Percentiles rank a stretch among this genome's conserved stretches.
Conservation (phyloP, 108 stramenopile genomes). For the Stephanodiscus minutulus region DNA sequence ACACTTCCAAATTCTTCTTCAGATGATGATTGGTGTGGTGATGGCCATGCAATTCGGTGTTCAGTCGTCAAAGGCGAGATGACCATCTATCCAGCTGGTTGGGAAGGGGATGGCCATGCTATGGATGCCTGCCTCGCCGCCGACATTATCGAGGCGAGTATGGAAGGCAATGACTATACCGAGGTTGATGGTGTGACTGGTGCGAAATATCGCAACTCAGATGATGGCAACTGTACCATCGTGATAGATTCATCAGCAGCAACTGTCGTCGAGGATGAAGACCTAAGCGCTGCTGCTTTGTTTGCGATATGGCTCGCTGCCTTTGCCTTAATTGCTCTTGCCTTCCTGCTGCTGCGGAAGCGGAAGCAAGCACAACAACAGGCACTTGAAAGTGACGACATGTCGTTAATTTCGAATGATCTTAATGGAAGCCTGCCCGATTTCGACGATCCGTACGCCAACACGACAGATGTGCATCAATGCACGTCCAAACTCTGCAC, state of each 20-base stretch:
- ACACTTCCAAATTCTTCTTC: background rate
- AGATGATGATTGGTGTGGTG: constrained; percentile 32
- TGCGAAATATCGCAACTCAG: constrained; percentile 20
- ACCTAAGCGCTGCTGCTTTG: constrained; percentile 16
- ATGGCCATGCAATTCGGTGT: constrained; percentile 8
- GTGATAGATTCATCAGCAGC: constrained; percentile 8
- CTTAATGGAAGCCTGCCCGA: constrained; percentile 13
- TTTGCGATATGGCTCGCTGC: constrained; percentile 15
- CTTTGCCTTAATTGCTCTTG: constrained; percentile 22
- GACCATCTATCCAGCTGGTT: constrained; percentile 7
- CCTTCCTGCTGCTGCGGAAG: constrained; percentile 14
- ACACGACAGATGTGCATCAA: constrained; percentile 47
- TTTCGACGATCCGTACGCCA: constrained; percentile 32
- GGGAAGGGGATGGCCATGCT: constrained; percentile 11
- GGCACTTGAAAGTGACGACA: constrained; percentile 11
- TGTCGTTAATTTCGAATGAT: constrained; percentile 26
- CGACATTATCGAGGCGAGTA: constrained; percentile 21
- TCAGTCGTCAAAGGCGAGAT: constrained; percentile 26
- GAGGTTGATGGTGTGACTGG: constrained; percentile 30
- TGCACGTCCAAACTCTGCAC: constrained; percentile 31
- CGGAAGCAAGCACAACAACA: constrained; percentile 7
- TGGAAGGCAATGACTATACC: constrained; percentile 33
- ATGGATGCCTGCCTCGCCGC: constrained; percentile 8
- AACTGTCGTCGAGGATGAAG: constrained; percentile 15
- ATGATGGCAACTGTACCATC: constrained; percentile 4